Base-by-base conservation (phyloP, 2,329 filamentous ascomycete species). In the Paracorniculantispora psalliotae region DNA sequence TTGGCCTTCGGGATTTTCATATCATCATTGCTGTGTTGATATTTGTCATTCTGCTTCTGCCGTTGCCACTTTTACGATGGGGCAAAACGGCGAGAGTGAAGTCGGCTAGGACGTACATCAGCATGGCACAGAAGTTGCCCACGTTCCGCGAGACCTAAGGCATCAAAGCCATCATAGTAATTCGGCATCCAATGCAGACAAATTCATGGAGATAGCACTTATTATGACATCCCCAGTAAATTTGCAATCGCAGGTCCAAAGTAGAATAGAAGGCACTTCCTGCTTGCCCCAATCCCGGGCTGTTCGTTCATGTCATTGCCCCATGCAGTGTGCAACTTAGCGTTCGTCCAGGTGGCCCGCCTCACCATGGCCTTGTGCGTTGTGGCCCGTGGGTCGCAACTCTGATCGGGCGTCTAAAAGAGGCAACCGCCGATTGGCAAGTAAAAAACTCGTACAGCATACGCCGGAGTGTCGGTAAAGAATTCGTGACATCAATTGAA, bases 1-100 rank as follows among this genome's bases (percentile, higher is more conserved):
- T 73, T 68, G 67, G 71, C 2, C 55, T 73, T 1, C 62, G 57
- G 0, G 67, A 67, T 21, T 68, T 73, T 62, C 71, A 66, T 19
- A 68, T 71, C 9, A 44, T 67, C 1, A 60, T 59, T 4, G 70
- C 65, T 0, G 60, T 48, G 17, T 58, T 72, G 15, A 61, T 67
- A 1, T 62, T 71, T 15, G 49, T 39, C 0, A 61, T 73, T 10
- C 65, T 62, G 0, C 48, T 66, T 0, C 54, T 72, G 0, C 68
- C 65, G 2, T 48, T 72, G 0, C 71, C 70, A 0, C 63, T 72
- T 61, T 64, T 68, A 1, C 65, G 72, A 44, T 72, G 66, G 64
- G 71, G 71, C 5, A 73, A 73, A 23, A 52, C 4, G 3, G 30
- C 43, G n/a, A 21, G 43, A n/a, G 12, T 46, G 13, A 46, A 13